phyloP scores from a whole-genome alignment of 495 filamentous ascomycete genomes.

The Hypomontagnella submonticulosa region DNA sequence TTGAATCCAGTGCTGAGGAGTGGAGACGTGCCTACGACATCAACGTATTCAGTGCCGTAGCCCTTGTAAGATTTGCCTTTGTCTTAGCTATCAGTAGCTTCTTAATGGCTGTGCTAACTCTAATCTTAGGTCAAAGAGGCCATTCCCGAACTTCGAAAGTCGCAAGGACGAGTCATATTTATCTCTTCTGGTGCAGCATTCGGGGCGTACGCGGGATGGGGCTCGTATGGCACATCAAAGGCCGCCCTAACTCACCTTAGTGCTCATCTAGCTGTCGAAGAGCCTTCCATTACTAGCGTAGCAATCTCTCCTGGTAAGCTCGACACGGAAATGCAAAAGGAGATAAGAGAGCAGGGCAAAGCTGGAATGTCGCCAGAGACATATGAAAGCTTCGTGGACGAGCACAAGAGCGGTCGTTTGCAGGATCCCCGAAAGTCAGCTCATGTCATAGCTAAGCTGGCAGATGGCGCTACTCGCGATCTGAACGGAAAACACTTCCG shows the following conservation, averaged over 20 bases:
- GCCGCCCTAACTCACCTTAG: constrained; percentile 88
- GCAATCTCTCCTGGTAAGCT: constrained; percentile 83
- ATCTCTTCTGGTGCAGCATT: constrained; percentile 80
- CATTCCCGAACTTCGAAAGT: constrained; percentile 74
- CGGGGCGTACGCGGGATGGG: constrained; percentile 77
- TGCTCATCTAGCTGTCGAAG: constrained; percentile 77
- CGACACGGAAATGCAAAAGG: constrained; percentile 93
- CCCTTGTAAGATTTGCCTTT: constrained; percentile 71
- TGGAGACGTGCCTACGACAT: constrained; percentile 83
- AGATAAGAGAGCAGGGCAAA: constrained; percentile 77
- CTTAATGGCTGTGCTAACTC: constrained; percentile 29
- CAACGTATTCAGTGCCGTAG: constrained; percentile 84
- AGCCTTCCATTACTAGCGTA: constrained; percentile 77
- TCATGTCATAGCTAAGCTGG: constrained; percentile 83
- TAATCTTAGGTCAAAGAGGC: constrained; percentile 72
- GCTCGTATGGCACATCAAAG: constrained; percentile 83
- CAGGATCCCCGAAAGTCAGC: constrained; percentile 87
- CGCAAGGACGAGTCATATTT: constrained; percentile 76
- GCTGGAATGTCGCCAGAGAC: constrained; percentile 71
- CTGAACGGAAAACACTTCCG: constrained; percentile 79
- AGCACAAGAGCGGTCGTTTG: constrained; percentile 74
- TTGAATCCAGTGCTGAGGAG: constrained; percentile 69
- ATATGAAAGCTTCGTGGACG: constrained; percentile 72
- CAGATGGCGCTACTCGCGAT: constrained; percentile 64
- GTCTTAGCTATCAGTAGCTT: not conserved